A percentile compares a stretch with the other conserved stretches of the same genome.
Conservation (phyloP, 2,329 filamentous ascomycete genomes). For the Anthostomella pinea region DNA sequence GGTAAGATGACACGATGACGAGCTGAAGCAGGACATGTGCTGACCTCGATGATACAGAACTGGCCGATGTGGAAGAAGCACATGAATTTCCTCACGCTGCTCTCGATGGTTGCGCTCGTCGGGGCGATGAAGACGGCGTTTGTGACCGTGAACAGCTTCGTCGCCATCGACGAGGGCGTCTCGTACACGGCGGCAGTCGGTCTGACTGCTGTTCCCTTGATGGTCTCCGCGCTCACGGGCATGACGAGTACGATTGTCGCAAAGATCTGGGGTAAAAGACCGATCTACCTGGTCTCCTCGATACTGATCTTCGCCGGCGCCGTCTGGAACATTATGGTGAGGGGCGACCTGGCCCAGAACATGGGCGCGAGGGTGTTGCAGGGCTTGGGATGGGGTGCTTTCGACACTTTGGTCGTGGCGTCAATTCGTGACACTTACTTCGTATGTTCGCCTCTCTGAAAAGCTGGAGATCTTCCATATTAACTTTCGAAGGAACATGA, state of each 20-base stretch:
- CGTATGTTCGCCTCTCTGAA: constrained; percentile 31
- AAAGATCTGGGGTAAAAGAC: constrained; percentile 51
- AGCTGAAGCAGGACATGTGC: too few relatives aligned
- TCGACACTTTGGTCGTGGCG: constrained; percentile 51
- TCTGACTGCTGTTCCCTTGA: constrained; percentile 51
- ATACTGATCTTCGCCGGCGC: constrained; percentile 46
- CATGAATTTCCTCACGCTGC: constrained; percentile 44
- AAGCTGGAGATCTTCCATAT: constrained; percentile 22
- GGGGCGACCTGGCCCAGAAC: constrained; percentile 41
- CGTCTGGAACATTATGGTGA: constrained; percentile 48
- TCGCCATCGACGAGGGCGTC: constrained; percentile 41
- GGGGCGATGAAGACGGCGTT: constrained; percentile 55
- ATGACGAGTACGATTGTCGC: constrained; percentile 41
- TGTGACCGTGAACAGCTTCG: constrained; percentile 43
- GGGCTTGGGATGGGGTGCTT: constrained; percentile 57
- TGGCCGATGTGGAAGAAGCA: constrained; percentile 56
- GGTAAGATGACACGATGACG: constrained; percentile 34
- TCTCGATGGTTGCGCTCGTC: constrained; percentile 45
- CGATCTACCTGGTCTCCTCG: constrained; percentile 48
- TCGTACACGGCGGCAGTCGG: constrained; percentile 48
- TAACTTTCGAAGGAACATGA: constrained; percentile 49
- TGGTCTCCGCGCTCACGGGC: constrained; percentile 47
- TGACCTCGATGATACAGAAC: constrained; percentile 50
- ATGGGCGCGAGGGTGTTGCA: constrained; percentile 54
- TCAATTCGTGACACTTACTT: constrained; percentile 58